Evolutionary conservation across 768 basidiomycete species (phyloP).

Genomic region (Nevesoporus exiguus): DNA sequence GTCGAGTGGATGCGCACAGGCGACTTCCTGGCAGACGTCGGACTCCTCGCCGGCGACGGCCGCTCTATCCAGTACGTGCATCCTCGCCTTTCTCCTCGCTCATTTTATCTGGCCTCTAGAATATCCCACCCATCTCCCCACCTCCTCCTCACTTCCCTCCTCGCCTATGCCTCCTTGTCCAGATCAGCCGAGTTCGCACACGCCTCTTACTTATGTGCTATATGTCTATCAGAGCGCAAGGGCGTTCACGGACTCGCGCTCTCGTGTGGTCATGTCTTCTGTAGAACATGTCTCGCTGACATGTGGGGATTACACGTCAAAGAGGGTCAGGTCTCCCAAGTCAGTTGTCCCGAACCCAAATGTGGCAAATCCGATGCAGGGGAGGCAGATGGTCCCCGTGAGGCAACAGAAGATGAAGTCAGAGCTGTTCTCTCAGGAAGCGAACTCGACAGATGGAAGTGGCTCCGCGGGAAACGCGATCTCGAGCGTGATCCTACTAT

Average conservation of each 20-base stretch:
- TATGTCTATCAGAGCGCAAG: conserved; percentile 73
- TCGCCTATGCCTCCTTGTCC: conserved; percentile 45
- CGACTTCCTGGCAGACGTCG: conserved; percentile 52
- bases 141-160: conserved; percentile 46
- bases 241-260: conserved; percentile 73
- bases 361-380: conserved; percentile 57
- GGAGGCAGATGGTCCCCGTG: conserved; percentile 32
- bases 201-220: conserved; percentile 65
- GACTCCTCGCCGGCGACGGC: conserved; percentile 34
- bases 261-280: conserved; percentile 77
- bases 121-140: conserved; percentile 57
- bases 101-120: conserved; percentile 1
- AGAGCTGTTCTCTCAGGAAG: conserved; percentile 63
- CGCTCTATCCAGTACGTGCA: conserved; percentile 29
- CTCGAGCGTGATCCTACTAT: conserved; percentile 79
- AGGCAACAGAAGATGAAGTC: conserved; percentile 70
- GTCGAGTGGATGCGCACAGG: conserved; percentile 68
- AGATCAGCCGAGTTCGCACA: conserved; percentile 55
- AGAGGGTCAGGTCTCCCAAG: conserved; percentile 73
- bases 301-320: conserved; percentile 81
- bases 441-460: conserved; percentile 69
- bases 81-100: conserved; percentile 28
- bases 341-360: conserved; percentile 76
- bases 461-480: conserved; percentile 68
- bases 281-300: conserved; percentile 70